Percentiles rank a stretch among this genome's conserved stretches.
phyloP scores from a whole-genome alignment of 2,329 filamentous ascomycete genomes.

The Aspergillus sp. region DNA sequence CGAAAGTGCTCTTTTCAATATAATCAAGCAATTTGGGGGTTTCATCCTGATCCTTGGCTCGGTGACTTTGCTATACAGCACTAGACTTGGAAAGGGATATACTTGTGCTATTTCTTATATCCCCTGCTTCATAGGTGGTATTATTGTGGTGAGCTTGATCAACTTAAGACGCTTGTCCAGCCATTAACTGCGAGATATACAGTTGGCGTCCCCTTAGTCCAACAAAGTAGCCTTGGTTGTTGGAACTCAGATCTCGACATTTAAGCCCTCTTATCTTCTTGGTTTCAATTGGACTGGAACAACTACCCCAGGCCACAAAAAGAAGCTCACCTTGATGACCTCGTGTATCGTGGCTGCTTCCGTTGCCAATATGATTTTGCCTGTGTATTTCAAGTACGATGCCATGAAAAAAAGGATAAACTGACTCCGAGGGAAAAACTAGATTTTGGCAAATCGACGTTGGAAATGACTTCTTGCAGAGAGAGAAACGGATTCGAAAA shows the following conservation, averaged over 20 bases:
- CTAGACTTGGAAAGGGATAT: conserved; percentile 4
- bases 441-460: conserved; percentile 5
- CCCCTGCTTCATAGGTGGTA: conserved; percentile 4
- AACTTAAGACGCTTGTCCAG: too few relatives aligned
- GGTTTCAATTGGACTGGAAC: conserved; percentile 19
- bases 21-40: conserved; percentile 5
- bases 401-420: neutral
- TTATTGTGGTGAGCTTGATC: neutral
- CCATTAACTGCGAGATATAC: too few relatives aligned
- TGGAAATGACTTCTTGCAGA: neutral
- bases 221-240: conserved; percentile 23
- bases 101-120: conserved; percentile 7
- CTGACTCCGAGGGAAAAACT: too few relatives aligned
- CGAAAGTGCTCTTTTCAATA: conserved; percentile 6
- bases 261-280: conserved; percentile 23
- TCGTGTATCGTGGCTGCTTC: conserved; percentile 6
- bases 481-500: neutral
- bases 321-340: conserved; percentile 6
- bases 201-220: conserved; percentile 10
- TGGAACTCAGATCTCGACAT: conserved; percentile 23
- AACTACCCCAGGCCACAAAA: conserved; percentile 6
- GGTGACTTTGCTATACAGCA: conserved; percentile 2
- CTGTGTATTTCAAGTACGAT: conserved; percentile 9
- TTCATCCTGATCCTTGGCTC: conserved; percentile 4
- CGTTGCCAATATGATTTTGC: conserved; percentile 19